phyloP scores from a whole-genome alignment of 2,329 filamentous ascomycete genomes.

The Pestalotiopsis sp. region DNA sequence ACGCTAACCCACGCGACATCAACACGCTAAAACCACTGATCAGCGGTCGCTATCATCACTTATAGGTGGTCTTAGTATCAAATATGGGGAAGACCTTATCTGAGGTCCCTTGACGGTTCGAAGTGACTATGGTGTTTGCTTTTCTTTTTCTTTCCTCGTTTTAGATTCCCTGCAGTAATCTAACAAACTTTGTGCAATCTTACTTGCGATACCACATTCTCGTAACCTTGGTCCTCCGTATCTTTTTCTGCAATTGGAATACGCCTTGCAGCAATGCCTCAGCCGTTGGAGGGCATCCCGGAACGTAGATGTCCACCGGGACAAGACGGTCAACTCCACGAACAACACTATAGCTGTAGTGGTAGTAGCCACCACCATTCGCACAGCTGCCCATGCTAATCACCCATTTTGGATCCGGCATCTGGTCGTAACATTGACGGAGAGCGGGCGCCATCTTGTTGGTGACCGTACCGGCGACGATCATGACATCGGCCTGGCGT shows the following conservation, averaged over 20 bases:
- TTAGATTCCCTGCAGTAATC: too few species aligned
- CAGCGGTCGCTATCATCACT: neutral
- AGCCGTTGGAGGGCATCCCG: slow-evolving; percentile 56
- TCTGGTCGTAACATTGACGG: slow-evolving; percentile 66
- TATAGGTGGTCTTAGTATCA: too few species aligned
- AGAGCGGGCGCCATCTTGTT: slow-evolving; percentile 70
- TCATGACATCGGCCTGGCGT: slow-evolving; percentile 65
- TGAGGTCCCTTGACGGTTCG: too few species aligned
- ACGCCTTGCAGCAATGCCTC: slow-evolving; percentile 56
- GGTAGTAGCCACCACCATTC: slow-evolving; percentile 73
- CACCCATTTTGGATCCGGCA: slow-evolving; percentile 64
- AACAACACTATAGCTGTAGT: slow-evolving; percentile 69
- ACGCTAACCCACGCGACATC: neutral
- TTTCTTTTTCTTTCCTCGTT: too few species aligned
- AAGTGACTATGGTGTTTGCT: too few species aligned
- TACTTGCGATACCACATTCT: slow-evolving; percentile 54
- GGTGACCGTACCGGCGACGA: slow-evolving; percentile 65
- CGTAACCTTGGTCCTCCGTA: slow-evolving; percentile 50
- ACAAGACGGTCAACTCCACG: slow-evolving; percentile 66
- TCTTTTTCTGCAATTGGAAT: slow-evolving; percentile 71
- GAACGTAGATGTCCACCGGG: slow-evolving; percentile 68
- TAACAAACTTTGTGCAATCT: too few species aligned
- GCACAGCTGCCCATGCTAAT: slow-evolving; percentile 72
- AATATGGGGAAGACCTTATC: too few species aligned
- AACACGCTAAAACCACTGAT: neutral